phyloP scores from a whole-genome alignment of 2,329 filamentous ascomycete species.

The Beauveria sp. region DNA sequence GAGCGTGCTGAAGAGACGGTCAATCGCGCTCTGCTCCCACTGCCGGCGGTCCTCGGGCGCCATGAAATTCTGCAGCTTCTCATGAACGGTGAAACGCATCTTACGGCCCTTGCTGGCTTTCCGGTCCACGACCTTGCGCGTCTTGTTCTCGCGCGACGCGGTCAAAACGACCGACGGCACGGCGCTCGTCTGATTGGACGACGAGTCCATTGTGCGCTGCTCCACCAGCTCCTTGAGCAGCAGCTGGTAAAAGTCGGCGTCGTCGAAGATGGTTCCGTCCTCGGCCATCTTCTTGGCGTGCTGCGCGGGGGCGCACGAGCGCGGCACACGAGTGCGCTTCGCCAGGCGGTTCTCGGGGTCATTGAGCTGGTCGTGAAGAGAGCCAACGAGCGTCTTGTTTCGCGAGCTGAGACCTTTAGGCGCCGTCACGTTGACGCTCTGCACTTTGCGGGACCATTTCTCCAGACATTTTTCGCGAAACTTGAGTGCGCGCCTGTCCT shows the following conservation, averaged over 20 bases:
- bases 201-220: conserved; percentile 67
- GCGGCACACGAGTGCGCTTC: conserved; percentile 60
- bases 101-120: conserved; percentile 94
- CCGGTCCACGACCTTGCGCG: conserved; percentile 78
- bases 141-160: conserved; percentile 68
- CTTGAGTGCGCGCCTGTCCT: conserved; percentile 52
- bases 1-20: conserved; percentile 67
- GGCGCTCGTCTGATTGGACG: conserved; percentile 36
- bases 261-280: conserved; percentile 70
- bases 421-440: conserved; percentile 36
- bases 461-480: conserved; percentile 68
- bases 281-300: conserved; percentile 48
- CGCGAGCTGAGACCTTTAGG: conserved; percentile 21
- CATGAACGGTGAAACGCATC: conserved; percentile 88
- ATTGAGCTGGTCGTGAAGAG: conserved; percentile 61
- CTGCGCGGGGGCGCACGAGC: conserved; percentile 70
- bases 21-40: conserved; percentile 77
- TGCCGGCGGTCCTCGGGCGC: conserved; percentile 72
- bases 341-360: conserved; percentile 56
- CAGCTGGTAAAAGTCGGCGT: conserved; percentile 89
- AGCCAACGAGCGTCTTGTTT: conserved; percentile 47
- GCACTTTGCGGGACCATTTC: conserved; percentile 77
- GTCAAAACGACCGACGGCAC: conserved; percentile 55
- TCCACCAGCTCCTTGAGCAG: conserved; percentile 90
- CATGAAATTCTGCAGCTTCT: conserved; percentile 98